Conservation (phyloP, 116 monocot genomes). For the Papilionanthe hybrid region DNA sequence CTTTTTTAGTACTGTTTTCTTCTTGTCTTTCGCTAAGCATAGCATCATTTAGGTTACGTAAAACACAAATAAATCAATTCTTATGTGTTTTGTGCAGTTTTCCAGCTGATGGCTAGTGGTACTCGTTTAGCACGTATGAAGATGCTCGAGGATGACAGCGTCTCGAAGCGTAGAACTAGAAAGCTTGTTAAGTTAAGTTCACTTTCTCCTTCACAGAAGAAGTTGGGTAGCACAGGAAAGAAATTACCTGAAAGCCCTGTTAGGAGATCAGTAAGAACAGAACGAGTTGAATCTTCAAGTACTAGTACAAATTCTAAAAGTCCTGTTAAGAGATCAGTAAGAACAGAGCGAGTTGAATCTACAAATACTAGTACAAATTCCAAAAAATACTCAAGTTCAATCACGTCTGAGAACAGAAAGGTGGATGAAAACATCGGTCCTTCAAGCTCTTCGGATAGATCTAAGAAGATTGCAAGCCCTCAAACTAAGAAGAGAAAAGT, state of each 20-base stretch:
- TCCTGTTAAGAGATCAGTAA: constrained; percentile 5
- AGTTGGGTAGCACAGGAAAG: neutral
- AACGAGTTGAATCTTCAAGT: constrained; percentile 1
- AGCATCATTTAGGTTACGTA: neutral
- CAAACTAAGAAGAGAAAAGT: constrained; percentile 1
- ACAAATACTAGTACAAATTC: neutral
- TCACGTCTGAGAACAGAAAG: neutral
- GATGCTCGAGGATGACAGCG: neutral
- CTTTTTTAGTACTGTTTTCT: neutral
- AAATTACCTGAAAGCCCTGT: constrained; percentile 6
- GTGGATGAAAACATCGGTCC: neutral
- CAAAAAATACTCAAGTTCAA: neutral
- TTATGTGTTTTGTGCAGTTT: constrained; percentile 4
- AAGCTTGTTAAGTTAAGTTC: neutral
- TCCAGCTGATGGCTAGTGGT: neutral
- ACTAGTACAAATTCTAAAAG: neutral
- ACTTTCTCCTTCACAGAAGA: neutral
- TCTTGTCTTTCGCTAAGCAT: neutral
- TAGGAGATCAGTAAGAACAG: constrained; percentile 5
- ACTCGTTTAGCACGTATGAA: constrained; percentile 4
- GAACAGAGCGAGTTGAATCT: constrained; percentile 3
- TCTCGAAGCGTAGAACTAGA: neutral
- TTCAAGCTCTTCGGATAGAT: neutral
- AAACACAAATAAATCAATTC: neutral
- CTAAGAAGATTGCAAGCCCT: neutral